Percentiles rank a stretch among this genome's conserved stretches.
Conservation (phyloP, 768 basidiomycete species). For the Phlebiopsis flavidoalba region DNA sequence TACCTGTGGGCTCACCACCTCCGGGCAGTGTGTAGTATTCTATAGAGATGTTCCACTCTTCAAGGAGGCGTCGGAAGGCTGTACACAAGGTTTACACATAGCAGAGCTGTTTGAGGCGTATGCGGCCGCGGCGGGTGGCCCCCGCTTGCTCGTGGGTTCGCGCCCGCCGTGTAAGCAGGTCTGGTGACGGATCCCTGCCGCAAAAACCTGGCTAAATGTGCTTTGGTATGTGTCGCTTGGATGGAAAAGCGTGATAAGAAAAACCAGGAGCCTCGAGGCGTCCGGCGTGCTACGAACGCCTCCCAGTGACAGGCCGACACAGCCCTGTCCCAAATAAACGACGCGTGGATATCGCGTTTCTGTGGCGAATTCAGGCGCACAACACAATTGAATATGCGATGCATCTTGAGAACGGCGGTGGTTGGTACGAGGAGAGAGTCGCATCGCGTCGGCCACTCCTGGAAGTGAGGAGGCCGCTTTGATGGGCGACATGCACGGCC, state of each 20-base stretch:
- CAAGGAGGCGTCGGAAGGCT: not conserved
- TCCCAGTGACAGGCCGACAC: not conserved
- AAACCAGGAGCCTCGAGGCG: not conserved
- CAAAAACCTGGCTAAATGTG: too few relatives aligned
- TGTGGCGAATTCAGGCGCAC: not conserved
- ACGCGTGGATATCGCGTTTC: not conserved
- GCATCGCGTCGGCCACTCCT: not conserved
- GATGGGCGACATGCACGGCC: too few relatives aligned
- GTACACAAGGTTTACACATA: conserved; percentile 6
- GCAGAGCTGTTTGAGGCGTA: not conserved
- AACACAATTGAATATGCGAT: not conserved
- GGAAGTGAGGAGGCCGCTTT: too few relatives aligned
- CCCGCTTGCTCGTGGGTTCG: not conserved
- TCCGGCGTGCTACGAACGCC: not conserved
- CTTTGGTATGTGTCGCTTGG: not conserved
- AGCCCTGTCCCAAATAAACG: not conserved
- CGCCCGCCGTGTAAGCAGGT: too few relatives aligned
- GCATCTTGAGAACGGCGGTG: not conserved
- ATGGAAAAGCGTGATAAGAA: not conserved
- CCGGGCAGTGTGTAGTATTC: not conserved
- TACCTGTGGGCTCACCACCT: not conserved
- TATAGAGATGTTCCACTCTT: not conserved
- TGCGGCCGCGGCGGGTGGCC: not conserved
- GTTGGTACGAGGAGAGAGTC: not conserved
- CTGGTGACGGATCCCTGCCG: too few relatives aligned